Conservation (phyloP, 352 stramenopile species). For the Plasmopara halstedii region DNA sequence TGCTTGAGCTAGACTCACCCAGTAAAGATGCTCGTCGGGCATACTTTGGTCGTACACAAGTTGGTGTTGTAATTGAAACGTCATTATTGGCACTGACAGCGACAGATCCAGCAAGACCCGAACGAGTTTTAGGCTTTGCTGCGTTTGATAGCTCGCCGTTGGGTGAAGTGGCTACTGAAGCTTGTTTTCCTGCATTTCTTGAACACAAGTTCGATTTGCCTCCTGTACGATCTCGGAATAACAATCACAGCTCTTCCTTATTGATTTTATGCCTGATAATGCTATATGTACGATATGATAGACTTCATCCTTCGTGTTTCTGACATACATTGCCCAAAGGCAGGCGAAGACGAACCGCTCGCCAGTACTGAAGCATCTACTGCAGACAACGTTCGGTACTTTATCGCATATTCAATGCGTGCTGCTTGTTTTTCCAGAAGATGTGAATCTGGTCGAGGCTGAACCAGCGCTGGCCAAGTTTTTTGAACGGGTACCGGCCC, state of each 20-base stretch:
- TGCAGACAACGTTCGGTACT: slow-evolving; percentile 43
- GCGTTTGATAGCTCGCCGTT: slow-evolving; percentile 47
- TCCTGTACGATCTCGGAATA: slow-evolving; percentile 13
- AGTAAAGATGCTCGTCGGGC: slow-evolving; percentile 44
- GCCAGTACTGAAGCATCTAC: slow-evolving; percentile 43
- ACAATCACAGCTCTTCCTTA: not conserved
- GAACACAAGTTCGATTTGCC: slow-evolving; percentile 47
- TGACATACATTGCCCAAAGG: slow-evolving; percentile 50
- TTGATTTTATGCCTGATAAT: not conserved
- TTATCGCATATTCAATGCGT: slow-evolving; percentile 32
- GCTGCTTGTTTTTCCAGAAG: slow-evolving; percentile 43
- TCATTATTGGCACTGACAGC: slow-evolving; percentile 61
- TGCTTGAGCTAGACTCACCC: slow-evolving; percentile 55
- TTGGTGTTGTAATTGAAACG: slow-evolving; percentile 64
- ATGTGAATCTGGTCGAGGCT: slow-evolving; percentile 31
- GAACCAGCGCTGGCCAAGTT: slow-evolving; percentile 52
- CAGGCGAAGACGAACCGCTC: slow-evolving; percentile 25
- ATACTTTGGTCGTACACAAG: slow-evolving; percentile 52
- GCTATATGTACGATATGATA: not conserved
- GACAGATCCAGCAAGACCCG: slow-evolving; percentile 34
- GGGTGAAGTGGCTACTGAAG: slow-evolving; percentile 31
- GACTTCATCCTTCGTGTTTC: slow-evolving; percentile 41
- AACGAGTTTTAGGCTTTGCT: slow-evolving; percentile 57
- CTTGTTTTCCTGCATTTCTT: slow-evolving; percentile 35
- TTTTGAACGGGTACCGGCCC: slow-evolving; percentile 32